phyloP scores from a whole-genome alignment of 2,329 filamentous ascomycete genomes.

The Sporothrix phasma region DNA sequence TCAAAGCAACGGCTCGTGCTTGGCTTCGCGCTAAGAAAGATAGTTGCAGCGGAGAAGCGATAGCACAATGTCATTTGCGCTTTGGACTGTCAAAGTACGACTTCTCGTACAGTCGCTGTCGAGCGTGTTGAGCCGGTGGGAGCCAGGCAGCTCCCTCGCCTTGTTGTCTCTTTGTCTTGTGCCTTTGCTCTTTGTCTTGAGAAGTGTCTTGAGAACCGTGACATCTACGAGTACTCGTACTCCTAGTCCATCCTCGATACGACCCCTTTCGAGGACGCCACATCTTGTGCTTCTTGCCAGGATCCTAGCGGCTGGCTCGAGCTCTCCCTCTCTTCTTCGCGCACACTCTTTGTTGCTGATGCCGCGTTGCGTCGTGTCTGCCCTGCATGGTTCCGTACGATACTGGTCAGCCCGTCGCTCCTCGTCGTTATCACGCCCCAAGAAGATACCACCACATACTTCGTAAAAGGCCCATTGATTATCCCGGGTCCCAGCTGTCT shows the following conservation, averaged over 20 bases:
- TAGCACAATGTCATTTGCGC: neutral
- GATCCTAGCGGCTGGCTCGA: neutral
- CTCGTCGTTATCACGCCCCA: neutral
- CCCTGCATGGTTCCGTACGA: neutral
- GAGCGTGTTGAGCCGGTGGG: no score
- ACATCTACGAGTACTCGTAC: no score
- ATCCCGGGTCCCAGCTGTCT: neutral
- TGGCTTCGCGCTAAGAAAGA: neutral
- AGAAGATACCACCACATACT: neutral
- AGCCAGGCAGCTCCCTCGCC: no score
- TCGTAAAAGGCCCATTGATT: neutral
- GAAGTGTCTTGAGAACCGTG: no score
- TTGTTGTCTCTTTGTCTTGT: no score
- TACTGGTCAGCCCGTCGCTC: neutral
- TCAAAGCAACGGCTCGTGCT: neutral
- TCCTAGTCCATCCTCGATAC: no score
- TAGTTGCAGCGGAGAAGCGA: neutral
- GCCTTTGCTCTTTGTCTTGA: no score
- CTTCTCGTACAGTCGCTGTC: no score
- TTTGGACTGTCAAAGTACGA: no score
- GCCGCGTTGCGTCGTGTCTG: no score
- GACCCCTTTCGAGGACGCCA: neutral
- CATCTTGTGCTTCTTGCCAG: neutral
- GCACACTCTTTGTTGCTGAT: neutral
- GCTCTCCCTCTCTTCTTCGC: neutral